Percentiles rank a stretch among this genome's conserved stretches.
Conservation (phyloP, 805 yeast species). For the Kuraishia borneana region DNA sequence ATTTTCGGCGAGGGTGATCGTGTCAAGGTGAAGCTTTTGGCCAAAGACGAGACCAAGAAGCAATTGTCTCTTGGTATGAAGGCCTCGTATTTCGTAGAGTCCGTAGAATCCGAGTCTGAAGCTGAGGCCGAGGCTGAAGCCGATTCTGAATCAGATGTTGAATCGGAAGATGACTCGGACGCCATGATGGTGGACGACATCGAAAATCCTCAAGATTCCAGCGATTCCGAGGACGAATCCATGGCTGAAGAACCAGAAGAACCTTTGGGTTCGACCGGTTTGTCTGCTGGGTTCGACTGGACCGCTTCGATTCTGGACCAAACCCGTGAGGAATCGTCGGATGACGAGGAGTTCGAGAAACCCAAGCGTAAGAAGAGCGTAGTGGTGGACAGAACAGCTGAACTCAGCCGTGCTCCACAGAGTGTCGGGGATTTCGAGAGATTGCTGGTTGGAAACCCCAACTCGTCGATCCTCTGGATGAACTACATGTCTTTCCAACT, state of each 20-base stretch:
- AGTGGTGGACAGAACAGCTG: slow-evolving; percentile 76
- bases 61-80: slow-evolving; percentile 87
- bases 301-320: slow-evolving; percentile 82
- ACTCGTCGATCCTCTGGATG: slow-evolving; percentile 93
- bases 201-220: slow-evolving; percentile 7
- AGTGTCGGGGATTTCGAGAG: slow-evolving; percentile 90
- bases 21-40: slow-evolving; percentile 75
- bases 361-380: slow-evolving; percentile 32
- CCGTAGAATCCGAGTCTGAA: slow-evolving; percentile 16
- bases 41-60: slow-evolving; percentile 50
- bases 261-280: slow-evolving; percentile 38
- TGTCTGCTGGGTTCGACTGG: slow-evolving; percentile 93
- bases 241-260: slow-evolving; percentile 18
- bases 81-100: slow-evolving; percentile 63
- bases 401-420: slow-evolving; percentile 79
- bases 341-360: slow-evolving; percentile 33
- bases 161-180: slow-evolving; percentile 10
- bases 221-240: slow-evolving; percentile 17
- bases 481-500: slow-evolving; percentile 97
- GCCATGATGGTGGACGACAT: slow-evolving; percentile 6
- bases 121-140: slow-evolving; percentile 18
- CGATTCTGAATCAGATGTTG: slow-evolving; percentile 8
- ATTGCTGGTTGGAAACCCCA: slow-evolving; percentile 81
- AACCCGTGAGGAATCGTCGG: slow-evolving; percentile 46
- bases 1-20: slow-evolving; percentile 84